Evolutionary conservation across 2,329 filamentous ascomycete genomes (phyloP).

Genomic region (Pseudogymnoascus sp.): DNA sequence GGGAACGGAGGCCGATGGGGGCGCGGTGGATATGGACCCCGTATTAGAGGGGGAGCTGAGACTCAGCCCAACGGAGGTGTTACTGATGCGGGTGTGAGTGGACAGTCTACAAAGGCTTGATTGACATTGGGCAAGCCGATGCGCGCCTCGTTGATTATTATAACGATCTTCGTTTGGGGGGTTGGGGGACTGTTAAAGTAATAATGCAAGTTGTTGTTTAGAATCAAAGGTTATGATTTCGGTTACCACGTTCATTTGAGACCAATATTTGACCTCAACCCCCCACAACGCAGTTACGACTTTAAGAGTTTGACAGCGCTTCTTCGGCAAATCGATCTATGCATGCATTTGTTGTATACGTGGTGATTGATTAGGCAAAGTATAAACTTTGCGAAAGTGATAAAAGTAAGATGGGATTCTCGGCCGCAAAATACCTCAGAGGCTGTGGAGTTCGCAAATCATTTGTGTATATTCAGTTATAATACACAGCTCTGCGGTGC

Average conservation of each 20-base stretch:
- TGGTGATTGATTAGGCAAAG: not conserved
- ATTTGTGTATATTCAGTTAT: not conserved
- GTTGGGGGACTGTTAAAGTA: not conserved
- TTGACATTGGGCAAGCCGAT: not conserved
- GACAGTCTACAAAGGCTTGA: not conserved
- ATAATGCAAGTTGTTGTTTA: not conserved
- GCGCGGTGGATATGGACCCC: not conserved
- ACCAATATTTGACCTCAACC: too few relatives aligned
- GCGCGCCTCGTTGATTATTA: not conserved
- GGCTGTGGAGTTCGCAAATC: too few relatives aligned
- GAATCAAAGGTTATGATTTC: not conserved
- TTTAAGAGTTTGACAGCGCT: not conserved
- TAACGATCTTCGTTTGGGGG: not conserved
- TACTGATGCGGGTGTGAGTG: not conserved
- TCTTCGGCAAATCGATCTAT: too few relatives aligned
- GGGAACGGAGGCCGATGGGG: not conserved
- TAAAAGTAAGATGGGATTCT: not conserved
- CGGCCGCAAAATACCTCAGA: not conserved
- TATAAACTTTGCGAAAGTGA: not conserved
- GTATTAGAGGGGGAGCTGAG: not conserved
- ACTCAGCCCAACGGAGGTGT: not conserved
- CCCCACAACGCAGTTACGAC: too few relatives aligned
- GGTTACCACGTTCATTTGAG: not conserved
- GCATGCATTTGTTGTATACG: too few relatives aligned
- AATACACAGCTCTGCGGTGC: not conserved